phyloP scores from a whole-genome alignment of 768 basidiomycete genomes.

The Dioszegia crocea region DNA sequence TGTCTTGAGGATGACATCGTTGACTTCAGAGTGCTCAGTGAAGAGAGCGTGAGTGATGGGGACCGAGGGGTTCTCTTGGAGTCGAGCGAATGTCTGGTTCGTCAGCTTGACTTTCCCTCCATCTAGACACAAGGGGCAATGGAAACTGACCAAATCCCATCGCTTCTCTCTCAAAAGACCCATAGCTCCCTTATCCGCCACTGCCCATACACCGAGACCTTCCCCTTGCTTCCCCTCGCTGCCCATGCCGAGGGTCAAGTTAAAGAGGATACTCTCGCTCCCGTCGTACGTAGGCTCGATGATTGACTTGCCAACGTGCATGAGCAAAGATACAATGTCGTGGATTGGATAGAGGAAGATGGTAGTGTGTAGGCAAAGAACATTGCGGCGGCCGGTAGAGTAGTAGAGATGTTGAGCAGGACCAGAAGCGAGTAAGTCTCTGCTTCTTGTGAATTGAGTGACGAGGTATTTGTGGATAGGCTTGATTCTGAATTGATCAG shows the following conservation, averaged over 20 bases:
- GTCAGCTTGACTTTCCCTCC: not conserved
- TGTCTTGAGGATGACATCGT: constrained; percentile 69
- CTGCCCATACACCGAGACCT: constrained; percentile 73
- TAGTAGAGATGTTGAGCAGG: constrained; percentile 63
- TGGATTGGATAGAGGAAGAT: constrained; percentile 76
- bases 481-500: constrained; percentile 55
- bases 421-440: constrained; percentile 28
- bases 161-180: constrained; percentile 63
- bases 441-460: constrained; percentile 64
- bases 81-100: constrained; percentile 73
- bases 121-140: not conserved
- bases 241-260: constrained; percentile 63
- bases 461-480: constrained; percentile 60
- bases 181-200: constrained; percentile 76
- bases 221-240: constrained; percentile 54
- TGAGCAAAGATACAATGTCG: constrained; percentile 66
- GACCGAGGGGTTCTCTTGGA: constrained; percentile 58
- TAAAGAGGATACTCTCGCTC: constrained; percentile 67
- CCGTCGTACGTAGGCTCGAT: constrained; percentile 71
- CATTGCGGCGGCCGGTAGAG: constrained; percentile 76
- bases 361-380: constrained; percentile 73
- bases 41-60: constrained; percentile 67
- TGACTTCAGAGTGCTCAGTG: constrained; percentile 84
- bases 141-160: constrained; percentile 75
- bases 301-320: constrained; percentile 62